Percentiles rank a stretch among this genome's conserved stretches.
phyloP scores from a whole-genome alignment of 371 early-diverging fungal species.

The Mortierella sp. region DNA sequence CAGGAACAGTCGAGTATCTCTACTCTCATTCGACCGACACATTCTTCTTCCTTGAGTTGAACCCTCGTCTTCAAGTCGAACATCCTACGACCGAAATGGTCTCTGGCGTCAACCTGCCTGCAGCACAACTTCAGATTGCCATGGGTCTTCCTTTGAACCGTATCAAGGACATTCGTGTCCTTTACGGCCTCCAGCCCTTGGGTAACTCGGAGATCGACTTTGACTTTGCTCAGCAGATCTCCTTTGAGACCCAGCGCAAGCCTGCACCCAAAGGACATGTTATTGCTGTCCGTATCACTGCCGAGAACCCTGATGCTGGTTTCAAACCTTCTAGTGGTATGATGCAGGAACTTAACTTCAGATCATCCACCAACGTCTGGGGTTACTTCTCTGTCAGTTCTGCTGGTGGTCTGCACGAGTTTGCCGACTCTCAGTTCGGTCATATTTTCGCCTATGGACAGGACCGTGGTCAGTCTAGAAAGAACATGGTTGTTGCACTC shows the following conservation, averaged over 20 bases:
- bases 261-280: constrained; percentile 98
- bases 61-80: constrained; percentile 99
- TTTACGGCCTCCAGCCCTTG: constrained; percentile 89
- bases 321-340: constrained; percentile 98
- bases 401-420: constrained; percentile 97
- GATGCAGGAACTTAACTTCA: constrained; percentile 96
- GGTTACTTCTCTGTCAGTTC: constrained; percentile 98
- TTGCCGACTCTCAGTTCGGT: constrained; percentile 99
- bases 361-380: constrained; percentile 95
- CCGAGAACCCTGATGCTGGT: constrained; percentile 99
- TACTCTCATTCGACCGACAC: constrained; percentile 87
- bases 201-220: constrained; percentile 93
- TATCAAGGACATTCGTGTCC: constrained; percentile 94
- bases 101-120: constrained; percentile 97
- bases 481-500: constrained; percentile 96
- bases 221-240: constrained; percentile 81
- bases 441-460: constrained; percentile 99
- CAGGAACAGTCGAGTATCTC: constrained; percentile 98
- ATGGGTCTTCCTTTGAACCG: constrained; percentile 97
- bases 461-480: constrained; percentile 92
- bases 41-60: constrained; percentile 98
- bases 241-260: constrained; percentile 85
- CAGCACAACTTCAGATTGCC: constrained; percentile 97
- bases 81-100: constrained; percentile 99
- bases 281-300: constrained; percentile 98